phyloP scores from a whole-genome alignment of 345 rosid genomes.

The Rhizophora apiculata region DNA sequence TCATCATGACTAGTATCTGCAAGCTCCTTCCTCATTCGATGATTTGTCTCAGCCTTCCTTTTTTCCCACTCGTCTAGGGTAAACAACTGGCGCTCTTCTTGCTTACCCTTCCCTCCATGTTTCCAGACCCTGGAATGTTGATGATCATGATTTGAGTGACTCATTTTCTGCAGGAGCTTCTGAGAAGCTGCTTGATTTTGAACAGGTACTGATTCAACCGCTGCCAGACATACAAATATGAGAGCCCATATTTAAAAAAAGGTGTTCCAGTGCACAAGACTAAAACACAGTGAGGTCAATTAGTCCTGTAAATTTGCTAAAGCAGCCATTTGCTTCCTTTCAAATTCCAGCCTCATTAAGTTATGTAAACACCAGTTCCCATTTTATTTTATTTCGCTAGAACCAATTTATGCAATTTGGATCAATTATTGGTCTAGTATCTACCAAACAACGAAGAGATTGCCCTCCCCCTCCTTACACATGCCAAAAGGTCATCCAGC shows the following conservation, averaged over 20 bases:
- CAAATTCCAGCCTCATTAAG: background rate
- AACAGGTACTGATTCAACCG: constrained; percentile 60
- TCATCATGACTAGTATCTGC: constrained; percentile 58
- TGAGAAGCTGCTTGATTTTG: constrained; percentile 96
- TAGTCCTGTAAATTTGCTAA: background rate
- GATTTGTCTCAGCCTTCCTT: constrained; percentile 40
- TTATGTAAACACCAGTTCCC: background rate
- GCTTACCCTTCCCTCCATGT: constrained; percentile 50
- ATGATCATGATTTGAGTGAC: constrained; percentile 36
- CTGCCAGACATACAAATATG: constrained; percentile 32
- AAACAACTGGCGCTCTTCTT: constrained; percentile 52
- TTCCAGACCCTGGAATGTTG: constrained; percentile 43
- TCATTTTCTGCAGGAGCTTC: constrained; percentile 82
- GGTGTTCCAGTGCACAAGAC: too few species aligned
- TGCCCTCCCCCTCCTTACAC: background rate
- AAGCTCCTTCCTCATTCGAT: constrained; percentile 24
- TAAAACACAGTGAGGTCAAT: background rate
- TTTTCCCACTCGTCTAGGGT: constrained; percentile 81
- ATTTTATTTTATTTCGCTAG: background rate
- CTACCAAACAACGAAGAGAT: too few species aligned
- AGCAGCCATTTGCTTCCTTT: background rate
- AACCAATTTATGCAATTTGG: too few species aligned
- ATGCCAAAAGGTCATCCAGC: background rate
- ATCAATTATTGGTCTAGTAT: too few species aligned
- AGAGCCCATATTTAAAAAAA: background rate